Evolutionary conservation across 192 early-diverging fungal genomes (phyloP).

Genomic region (Phycomyces nitens): DNA sequence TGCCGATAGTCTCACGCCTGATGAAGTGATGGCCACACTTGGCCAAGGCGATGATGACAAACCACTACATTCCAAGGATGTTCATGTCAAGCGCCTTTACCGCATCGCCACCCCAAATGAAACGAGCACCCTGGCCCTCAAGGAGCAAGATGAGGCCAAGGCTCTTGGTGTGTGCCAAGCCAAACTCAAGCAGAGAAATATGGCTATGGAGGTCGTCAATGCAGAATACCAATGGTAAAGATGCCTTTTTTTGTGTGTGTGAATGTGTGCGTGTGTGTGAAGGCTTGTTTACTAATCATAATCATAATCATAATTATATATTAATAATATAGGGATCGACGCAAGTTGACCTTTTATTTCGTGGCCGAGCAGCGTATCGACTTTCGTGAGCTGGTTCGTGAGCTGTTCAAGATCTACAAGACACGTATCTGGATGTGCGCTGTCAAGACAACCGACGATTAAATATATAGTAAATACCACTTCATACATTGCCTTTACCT

Average conservation of each 20-base stretch:
- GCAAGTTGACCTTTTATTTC: slow-evolving; percentile 97
- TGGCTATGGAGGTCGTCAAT: slow-evolving; percentile 93
- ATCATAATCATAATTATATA: no score
- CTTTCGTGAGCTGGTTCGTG: slow-evolving; percentile 93
- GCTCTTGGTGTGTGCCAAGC: slow-evolving; percentile 82
- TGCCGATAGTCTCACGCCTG: slow-evolving; percentile 55
- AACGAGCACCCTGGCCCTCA: slow-evolving; percentile 68
- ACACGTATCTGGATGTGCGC: slow-evolving; percentile 96
- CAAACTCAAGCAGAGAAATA: slow-evolving; percentile 83
- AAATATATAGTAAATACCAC: no score
- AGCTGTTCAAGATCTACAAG: slow-evolving; percentile 97
- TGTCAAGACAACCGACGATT: neutral
- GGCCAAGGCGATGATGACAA: slow-evolving; percentile 31
- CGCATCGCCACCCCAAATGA: slow-evolving; percentile 75
- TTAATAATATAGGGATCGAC: slow-evolving; percentile 89
- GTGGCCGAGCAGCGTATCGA: slow-evolving; percentile 91
- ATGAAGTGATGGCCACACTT: slow-evolving; percentile 44
- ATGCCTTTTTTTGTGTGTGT: slow-evolving; percentile 7
- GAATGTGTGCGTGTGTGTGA: no score
- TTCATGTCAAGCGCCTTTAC: slow-evolving; percentile 88
- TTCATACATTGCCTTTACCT: no score
- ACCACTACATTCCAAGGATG: slow-evolving; percentile 53
- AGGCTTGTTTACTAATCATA: no score
- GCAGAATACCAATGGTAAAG: slow-evolving; percentile 96
- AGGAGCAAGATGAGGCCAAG: slow-evolving; percentile 87